phyloP scores from a whole-genome alignment of 2,329 filamentous ascomycete genomes.

The Monilinia polystroma region DNA sequence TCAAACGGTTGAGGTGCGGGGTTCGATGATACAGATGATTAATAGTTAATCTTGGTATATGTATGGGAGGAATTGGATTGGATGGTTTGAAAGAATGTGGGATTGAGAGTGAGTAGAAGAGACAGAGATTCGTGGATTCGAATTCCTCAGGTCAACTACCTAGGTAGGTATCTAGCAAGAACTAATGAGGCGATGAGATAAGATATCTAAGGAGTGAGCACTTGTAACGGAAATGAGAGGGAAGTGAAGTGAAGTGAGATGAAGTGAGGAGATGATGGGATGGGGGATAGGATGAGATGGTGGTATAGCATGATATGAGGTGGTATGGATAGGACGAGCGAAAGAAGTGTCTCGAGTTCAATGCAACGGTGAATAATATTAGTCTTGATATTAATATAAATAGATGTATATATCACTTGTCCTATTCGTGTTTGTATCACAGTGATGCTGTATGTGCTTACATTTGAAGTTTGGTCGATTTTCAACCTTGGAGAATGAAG shows the following conservation, averaged over 20 bases:
- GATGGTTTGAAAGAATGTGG: background rate
- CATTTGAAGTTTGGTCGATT: conserved; percentile 3
- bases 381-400: background rate
- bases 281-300: background rate
- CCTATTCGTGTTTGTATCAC: conserved; percentile 2
- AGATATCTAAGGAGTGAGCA: background rate
- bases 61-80: background rate
- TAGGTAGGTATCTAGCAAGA: background rate
- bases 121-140: no score
- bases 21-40: background rate
- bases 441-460: conserved; percentile 15
- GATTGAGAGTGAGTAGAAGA: background rate
- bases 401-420: no score
- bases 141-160: no score
- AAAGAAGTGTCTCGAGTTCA: background rate
- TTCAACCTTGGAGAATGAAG: conserved; percentile 7
- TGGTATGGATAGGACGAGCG: background rate
- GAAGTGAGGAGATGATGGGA: no score
- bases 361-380: conserved; percentile 1
- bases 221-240: background rate
- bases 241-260: background rate
- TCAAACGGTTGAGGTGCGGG: background rate
- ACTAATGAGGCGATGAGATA: background rate
- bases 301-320: background rate
- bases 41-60: background rate